A percentile compares a stretch with the other conserved stretches of the same genome.
Conservation (phyloP, 345 rosid species). For the Eucalyptus cladocalyx region DNA sequence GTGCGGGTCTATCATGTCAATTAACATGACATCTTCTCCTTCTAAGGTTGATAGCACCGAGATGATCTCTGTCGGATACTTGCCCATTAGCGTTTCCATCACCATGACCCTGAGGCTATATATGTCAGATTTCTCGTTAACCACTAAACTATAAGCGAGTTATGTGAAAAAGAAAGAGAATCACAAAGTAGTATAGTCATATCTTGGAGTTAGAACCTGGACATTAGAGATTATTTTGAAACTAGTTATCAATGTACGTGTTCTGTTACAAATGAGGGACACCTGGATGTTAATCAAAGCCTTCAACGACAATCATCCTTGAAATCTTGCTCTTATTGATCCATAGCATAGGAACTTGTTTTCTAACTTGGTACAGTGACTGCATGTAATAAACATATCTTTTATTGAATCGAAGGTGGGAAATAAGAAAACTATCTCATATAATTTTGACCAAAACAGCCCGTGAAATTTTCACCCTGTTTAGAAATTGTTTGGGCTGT, state of each 20-base stretch:
- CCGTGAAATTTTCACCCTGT: no score
- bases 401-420: no score
- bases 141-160: slow-evolving; percentile 6
- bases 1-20: neutral
- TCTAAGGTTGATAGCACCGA: neutral
- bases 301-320: no score
- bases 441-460: no score
- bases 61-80: slow-evolving; percentile 1
- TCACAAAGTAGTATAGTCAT: neutral
- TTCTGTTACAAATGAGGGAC: neutral
- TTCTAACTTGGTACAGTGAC: no score
- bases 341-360: no score
- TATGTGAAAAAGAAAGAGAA: neutral
- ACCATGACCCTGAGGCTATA: slow-evolving; percentile 4
- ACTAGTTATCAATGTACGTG: neutral
- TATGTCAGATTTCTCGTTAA: slow-evolving; percentile 5
- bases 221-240: neutral
- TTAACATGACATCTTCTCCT: neutral
- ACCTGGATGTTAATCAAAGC: no score
- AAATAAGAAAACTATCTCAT: no score
- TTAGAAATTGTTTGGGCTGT: no score
- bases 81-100: slow-evolving; percentile 5
- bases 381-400: no score
- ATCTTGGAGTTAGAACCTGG: neutral
- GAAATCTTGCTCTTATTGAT: no score